A percentile compares a stretch with the other conserved stretches of the same genome.
Evolutionary conservation across 495 filamentous ascomycete genomes (phyloP).

Genomic region (Emericellopsis terricola): DNA sequence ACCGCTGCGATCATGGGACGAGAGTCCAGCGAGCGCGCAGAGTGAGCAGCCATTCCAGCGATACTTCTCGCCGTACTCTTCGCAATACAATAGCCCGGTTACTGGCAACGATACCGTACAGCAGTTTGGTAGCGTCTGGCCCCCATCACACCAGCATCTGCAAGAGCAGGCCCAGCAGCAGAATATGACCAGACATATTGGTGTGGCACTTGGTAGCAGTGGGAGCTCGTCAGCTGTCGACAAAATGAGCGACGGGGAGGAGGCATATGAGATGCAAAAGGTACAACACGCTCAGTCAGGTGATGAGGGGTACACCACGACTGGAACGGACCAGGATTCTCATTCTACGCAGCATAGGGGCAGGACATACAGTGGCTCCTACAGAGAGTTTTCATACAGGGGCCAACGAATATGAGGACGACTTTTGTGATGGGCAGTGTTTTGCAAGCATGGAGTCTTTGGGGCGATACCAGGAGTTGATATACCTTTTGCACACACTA

Average conservation of each 20-base stretch:
- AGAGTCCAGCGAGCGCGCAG: constrained; percentile 23
- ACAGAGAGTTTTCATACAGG: not conserved
- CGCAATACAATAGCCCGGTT: constrained; percentile 28
- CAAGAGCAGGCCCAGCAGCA: constrained; percentile 9
- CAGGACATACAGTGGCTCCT: not conserved
- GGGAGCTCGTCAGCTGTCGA: too few relatives aligned
- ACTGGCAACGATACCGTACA: too few relatives aligned
- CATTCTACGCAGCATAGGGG: too few relatives aligned
- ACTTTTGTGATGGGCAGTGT: too few relatives aligned
- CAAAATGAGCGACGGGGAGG: constrained; percentile 16
- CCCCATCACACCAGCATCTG: too few relatives aligned
- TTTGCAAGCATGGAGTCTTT: not conserved
- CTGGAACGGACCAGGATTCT: too few relatives aligned
- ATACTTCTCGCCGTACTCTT: constrained; percentile 29
- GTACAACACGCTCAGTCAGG: too few relatives aligned
- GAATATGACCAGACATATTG: constrained; percentile 10
- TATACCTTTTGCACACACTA: too few relatives aligned
- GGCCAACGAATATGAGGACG: constrained; percentile 1
- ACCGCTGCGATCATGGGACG: constrained; percentile 26
- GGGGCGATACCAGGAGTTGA: not conserved
- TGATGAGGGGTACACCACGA: too few relatives aligned
- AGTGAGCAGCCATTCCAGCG: constrained; percentile 21
- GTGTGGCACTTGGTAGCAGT: constrained; percentile 17
- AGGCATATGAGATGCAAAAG: constrained; percentile 14
- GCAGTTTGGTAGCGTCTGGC: too few relatives aligned